Conservation (phyloP, 2,329 filamentous ascomycete species). For the Raffaelea arxii region DNA sequence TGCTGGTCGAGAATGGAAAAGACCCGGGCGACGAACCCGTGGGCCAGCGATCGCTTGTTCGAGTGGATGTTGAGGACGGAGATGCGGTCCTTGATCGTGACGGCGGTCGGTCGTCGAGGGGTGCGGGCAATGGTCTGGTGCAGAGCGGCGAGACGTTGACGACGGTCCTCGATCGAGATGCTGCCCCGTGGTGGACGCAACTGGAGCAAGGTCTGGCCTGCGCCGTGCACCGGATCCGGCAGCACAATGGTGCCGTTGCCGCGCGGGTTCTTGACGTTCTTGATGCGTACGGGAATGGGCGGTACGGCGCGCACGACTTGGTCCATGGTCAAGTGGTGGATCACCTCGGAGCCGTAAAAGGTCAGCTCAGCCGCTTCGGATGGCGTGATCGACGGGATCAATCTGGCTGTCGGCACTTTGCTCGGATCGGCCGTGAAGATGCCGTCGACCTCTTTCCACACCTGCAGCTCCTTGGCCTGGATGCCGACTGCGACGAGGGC, state of each 20-base stretch:
- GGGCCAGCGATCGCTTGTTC: conserved; percentile 91
- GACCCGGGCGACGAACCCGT: conserved; percentile 90
- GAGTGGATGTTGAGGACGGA: conserved; percentile 96
- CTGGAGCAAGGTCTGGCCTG: conserved; percentile 48
- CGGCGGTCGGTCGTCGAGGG: conserved; percentile 72
- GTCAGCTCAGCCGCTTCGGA: conserved; percentile 93
- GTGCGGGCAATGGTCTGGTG: conserved; percentile 28
- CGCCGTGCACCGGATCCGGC: conserved; percentile 54
- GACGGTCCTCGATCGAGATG: neutral
- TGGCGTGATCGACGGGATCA: conserved; percentile 84
- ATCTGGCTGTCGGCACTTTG: conserved; percentile 83
- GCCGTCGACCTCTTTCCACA: conserved; percentile 94
- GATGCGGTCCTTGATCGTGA: conserved; percentile 96
- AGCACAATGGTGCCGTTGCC: conserved; percentile 73
- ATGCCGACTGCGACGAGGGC: conserved; percentile 84
- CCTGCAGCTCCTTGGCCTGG: conserved; percentile 80
- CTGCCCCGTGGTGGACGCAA: neutral
- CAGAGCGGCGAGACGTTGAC: neutral
- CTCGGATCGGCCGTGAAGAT: conserved; percentile 57
- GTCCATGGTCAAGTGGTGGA: conserved; percentile 98
- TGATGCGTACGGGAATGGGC: conserved; percentile 78
- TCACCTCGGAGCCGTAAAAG: conserved; percentile 90
- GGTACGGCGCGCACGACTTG: conserved; percentile 75
- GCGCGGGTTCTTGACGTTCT: conserved; percentile 81
- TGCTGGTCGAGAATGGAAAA: conserved; percentile 85